Conservation (phyloP, 2,329 filamentous ascomycete genomes). For the Thielaviopsis ethacetica region DNA sequence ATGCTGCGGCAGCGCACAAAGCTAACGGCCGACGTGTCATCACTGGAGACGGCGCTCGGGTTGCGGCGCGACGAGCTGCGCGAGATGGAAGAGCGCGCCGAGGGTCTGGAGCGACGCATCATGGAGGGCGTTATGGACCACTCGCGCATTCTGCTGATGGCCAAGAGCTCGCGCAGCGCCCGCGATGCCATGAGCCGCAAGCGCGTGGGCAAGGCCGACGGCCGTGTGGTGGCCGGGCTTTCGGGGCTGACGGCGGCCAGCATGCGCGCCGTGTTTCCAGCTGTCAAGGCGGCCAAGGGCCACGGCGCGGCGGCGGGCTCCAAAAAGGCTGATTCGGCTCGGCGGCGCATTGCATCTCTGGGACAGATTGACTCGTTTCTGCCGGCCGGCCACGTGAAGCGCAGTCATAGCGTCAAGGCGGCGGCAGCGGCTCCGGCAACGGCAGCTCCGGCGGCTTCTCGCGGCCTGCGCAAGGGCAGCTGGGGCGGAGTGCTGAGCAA, state of each 20-base stretch:
- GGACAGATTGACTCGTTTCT: constrained; percentile 76
- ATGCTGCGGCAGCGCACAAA: constrained; percentile 63
- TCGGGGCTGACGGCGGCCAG: constrained; percentile 25
- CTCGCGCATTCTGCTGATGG: constrained; percentile 74
- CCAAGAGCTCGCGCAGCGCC: constrained; percentile 37
- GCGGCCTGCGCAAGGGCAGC: constrained; percentile 46
- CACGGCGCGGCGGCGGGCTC: background rate
- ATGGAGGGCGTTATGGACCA: constrained; percentile 93
- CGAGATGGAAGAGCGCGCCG: constrained; percentile 77
- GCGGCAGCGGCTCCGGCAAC: constrained; percentile 22
- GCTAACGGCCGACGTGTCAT: constrained; percentile 71
- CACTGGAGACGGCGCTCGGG: constrained; percentile 75
- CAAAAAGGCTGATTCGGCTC: constrained; percentile 33
- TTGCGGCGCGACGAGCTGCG: constrained; percentile 83
- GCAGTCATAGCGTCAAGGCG: constrained; percentile 58
- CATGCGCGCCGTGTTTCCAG: constrained; percentile 27
- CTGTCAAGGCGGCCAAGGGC: background rate
- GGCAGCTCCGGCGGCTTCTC: no score
- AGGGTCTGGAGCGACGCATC: constrained; percentile 79
- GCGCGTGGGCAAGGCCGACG: constrained; percentile 23
- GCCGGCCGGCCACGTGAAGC: constrained; percentile 46
- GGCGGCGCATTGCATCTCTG: constrained; percentile 73
- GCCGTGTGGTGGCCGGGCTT: background rate
- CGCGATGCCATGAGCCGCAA: constrained; percentile 43
- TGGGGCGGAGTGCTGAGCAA: constrained; percentile 42